A percentile compares a stretch with the other conserved stretches of the same genome.
phyloP scores from a whole-genome alignment of 257 asterid species.

The Oldenlandia corymbosa region DNA sequence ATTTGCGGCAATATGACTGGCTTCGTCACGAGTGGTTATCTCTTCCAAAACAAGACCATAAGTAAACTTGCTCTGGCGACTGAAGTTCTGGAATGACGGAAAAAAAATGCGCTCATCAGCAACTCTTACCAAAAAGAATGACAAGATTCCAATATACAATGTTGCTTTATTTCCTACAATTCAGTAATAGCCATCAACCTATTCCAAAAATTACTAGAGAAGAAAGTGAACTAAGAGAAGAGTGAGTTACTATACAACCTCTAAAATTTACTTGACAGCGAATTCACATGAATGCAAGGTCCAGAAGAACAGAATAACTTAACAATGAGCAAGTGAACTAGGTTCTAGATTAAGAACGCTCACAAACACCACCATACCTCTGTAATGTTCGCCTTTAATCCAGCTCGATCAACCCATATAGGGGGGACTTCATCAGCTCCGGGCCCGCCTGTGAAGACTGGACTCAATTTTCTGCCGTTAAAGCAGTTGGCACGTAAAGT shows the following conservation, averaged over 20 bases:
- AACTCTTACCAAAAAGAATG: not conserved
- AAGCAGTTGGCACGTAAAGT: slow-evolving; percentile 88
- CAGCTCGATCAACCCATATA: slow-evolving; percentile 96
- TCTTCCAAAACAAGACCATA: slow-evolving; percentile 97
- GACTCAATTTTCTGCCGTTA: slow-evolving; percentile 92
- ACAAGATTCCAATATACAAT: not conserved
- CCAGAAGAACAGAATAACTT: not conserved
- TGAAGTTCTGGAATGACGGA: slow-evolving; percentile 53
- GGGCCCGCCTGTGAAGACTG: slow-evolving; percentile 98
- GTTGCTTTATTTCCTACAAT: not conserved
- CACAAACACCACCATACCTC: slow-evolving; percentile 54
- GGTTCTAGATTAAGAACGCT: slow-evolving; percentile 5
- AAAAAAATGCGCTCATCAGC: not conserved
- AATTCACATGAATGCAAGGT: slow-evolving; percentile 3
- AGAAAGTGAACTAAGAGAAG: not conserved
- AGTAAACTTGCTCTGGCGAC: slow-evolving; percentile 92
- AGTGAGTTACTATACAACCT: not conserved
- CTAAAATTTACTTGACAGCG: not conserved
- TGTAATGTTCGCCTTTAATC: slow-evolving; percentile 80
- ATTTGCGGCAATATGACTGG: slow-evolving; percentile 83
- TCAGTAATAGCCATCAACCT: not conserved
- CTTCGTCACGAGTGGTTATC: slow-evolving; percentile 93
- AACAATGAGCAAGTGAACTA: not conserved
- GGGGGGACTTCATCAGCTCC: slow-evolving; percentile 97
- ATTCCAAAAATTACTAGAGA: not conserved